Evolutionary conservation across 78 protist species (phyloP), one percentile per base, ranked within the genome.

Genomic region (Monosiga brevicollis): DNA sequence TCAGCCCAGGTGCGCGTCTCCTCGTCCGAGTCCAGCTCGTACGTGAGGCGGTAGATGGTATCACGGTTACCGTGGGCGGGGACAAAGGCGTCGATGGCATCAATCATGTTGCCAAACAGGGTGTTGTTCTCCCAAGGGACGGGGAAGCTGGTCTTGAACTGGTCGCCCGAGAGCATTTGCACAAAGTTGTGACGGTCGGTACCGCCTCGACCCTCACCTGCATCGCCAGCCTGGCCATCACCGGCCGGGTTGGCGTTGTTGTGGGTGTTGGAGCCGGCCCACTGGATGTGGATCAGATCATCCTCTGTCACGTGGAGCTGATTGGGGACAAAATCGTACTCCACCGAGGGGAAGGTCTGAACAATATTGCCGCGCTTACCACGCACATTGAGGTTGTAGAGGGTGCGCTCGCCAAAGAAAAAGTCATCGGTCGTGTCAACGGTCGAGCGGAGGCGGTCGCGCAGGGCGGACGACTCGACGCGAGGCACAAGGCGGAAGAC

Each of bases 331-430:
- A 95, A 95, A 76, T 89, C 89, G 83, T 95, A 95, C 91, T 95
- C 97, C 26, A 87, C 87, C 20, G 95, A 91, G 49, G 95, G 95
- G 79, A 73, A 91, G 24, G 79, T 81, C 83, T 95, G 96, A 3
- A 89, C 95, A 41, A 95, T 93, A 87, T 95, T 95, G 40, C 97
- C 97, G 71, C 97, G 88, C 88, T 86, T 84, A 75, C 97, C 97
- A 26, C 75, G 75, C 75, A 32, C 75, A 26, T 22, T 32, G 38
- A 72, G 75, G 38, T 11, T 32, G 32, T 73, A 73, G 41, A 6
- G 37, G 32, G 55, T 34, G 2, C 79, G 79, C 62, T 49, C 15
- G 62, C 62, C 62, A 49, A 49, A 49, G 62, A 49, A 49, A 6
- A 20, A 6, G 6, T 6, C 62, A 15, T 49, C 15, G 62, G 6